These are phyloP conservation scores for Apiotrichum montevideense DNA, from an alignment of 1,284 basidiomycete species.

Conservation along the genomic window DNA sequence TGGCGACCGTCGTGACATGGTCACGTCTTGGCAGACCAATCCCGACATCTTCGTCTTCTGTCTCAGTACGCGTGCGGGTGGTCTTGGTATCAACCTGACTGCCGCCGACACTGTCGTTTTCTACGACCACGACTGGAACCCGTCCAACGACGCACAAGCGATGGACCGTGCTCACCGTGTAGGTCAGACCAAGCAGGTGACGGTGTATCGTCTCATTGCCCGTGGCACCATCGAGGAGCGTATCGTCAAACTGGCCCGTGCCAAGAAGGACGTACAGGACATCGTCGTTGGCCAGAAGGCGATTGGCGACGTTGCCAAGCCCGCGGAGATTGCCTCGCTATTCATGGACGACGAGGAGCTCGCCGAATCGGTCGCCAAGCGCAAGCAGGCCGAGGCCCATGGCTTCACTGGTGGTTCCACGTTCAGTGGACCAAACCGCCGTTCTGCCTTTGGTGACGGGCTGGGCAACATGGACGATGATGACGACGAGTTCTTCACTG, in stretches of 20 bases:
- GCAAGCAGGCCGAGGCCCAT: constrained; percentile 46
- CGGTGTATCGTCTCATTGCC: constrained; percentile 87
- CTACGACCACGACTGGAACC: constrained; percentile 99
- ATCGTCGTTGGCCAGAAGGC: constrained; percentile 98
- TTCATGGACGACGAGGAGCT: constrained; percentile 81
- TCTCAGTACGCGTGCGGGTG: constrained; percentile 92
- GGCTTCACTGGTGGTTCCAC: constrained; percentile 30
- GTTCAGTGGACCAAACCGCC: neutral
- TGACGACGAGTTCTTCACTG: constrained; percentile 41
- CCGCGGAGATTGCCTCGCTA: constrained; percentile 93
- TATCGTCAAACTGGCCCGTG: constrained; percentile 86
- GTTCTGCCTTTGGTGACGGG: constrained; percentile 34
- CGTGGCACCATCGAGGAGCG: constrained; percentile 98
- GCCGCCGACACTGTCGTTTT: constrained; percentile 98
- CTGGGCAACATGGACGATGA: constrained; percentile 22
- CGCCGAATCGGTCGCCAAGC: constrained; percentile 45
- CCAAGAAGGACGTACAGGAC: constrained; percentile 97
- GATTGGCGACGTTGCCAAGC: constrained; percentile 83
- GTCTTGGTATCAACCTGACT: constrained; percentile 95
- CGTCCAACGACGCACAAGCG: constrained; percentile 96
- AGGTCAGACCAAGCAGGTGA: constrained; percentile 97
- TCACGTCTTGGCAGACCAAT: constrained; percentile 97
- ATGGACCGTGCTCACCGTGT: constrained; percentile 99
- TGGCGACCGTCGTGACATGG: constrained; percentile 97
- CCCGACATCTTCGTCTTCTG: constrained; percentile 94